These are phyloP conservation scores for Aquilaria sinensis DNA, from an alignment of 345 rosid genomes.

Conservation along the genomic window DNA sequence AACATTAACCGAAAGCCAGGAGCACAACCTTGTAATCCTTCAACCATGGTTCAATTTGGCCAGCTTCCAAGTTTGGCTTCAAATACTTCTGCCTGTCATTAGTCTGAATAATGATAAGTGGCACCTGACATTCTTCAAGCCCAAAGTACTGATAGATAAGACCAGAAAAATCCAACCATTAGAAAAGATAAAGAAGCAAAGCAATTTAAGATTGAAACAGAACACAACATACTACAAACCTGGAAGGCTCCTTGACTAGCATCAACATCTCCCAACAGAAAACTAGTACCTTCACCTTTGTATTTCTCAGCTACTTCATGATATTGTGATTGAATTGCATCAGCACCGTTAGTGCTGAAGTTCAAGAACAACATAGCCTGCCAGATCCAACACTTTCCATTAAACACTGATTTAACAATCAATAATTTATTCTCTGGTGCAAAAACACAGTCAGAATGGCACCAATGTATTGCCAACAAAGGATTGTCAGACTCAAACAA, in stretches of 20 bases:
- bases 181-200: background rate
- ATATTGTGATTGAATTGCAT: conserved; percentile 56
- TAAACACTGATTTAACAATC: too few relatives aligned
- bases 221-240: conserved; percentile 30
- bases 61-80: conserved; percentile 59
- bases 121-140: conserved; percentile 70
- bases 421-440: too few relatives aligned
- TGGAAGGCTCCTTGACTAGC: conserved; percentile 82
- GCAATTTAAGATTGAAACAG: conserved; percentile 1
- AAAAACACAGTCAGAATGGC: too few relatives aligned
- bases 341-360: conserved; percentile 49
- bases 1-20: conserved; percentile 7
- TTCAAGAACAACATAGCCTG: conserved; percentile 90
- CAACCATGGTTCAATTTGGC: conserved; percentile 75
- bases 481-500: too few relatives aligned
- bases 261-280: conserved; percentile 88
- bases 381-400: conserved; percentile 6
- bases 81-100: conserved; percentile 67
- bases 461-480: too few relatives aligned
- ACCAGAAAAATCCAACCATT: conserved; percentile 4
- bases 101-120: conserved; percentile 69
- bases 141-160: conserved; percentile 78
- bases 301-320: conserved; percentile 64
- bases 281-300: conserved; percentile 62
- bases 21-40: conserved; percentile 69